A percentile compares a stretch with the other conserved stretches of the same genome.
These are phyloP conservation scores for Gaultheria prostrata DNA, from an alignment of 148 eudicot species.

Conservation along the genomic window DNA sequence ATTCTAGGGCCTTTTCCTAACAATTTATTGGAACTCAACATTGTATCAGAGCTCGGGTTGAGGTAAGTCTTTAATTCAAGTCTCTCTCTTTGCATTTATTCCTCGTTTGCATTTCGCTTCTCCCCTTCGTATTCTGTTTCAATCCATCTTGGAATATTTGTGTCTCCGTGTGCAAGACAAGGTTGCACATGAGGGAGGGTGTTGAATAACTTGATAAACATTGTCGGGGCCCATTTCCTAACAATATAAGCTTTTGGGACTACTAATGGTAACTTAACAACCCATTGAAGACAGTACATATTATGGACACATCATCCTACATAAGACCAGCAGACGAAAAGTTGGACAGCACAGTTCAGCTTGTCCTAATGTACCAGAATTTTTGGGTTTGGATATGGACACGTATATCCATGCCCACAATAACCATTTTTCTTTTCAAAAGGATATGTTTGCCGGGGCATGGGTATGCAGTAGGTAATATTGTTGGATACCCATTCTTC, in stretches of 20 bases:
- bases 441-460: too few relatives aligned
- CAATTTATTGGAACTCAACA: too few relatives aligned
- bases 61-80: background rate
- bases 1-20: too few relatives aligned
- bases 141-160: background rate
- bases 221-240: background rate
- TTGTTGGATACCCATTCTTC: too few relatives aligned
- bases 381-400: background rate
- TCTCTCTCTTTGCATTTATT: background rate
- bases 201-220: background rate
- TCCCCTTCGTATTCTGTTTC: background rate
- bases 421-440: too few relatives aligned
- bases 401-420: background rate
- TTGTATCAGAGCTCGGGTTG: too few relatives aligned
- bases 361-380: constrained; percentile 1
- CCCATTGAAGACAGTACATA: background rate
- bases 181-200: background rate
- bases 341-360: background rate
- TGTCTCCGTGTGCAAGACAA: background rate
- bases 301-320: background rate
- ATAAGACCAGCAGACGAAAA: background rate
- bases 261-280: background rate
- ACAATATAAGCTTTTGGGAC: background rate
- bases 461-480: too few relatives aligned
- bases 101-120: background rate